A percentile compares a stretch with the other conserved stretches of the same genome.
Conservation (phyloP, 805 yeast genomes). For the Saturnispora besseyi region DNA sequence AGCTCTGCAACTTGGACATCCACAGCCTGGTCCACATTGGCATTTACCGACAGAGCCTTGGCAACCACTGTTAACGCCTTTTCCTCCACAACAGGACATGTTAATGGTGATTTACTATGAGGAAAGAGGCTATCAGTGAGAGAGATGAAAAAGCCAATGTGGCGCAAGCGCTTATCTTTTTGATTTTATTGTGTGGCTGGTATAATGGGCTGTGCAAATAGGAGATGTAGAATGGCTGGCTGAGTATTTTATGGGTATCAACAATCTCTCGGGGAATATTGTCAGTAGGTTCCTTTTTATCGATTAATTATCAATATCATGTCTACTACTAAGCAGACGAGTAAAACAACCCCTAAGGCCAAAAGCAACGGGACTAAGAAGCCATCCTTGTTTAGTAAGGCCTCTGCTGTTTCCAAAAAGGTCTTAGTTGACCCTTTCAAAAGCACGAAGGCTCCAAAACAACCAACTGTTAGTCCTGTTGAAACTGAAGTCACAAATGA, state of each 20-base stretch:
- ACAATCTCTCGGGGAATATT: not conserved
- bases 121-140: not conserved
- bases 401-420: not conserved
- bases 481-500: not conserved
- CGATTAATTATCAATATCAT: not conserved
- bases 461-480: not conserved
- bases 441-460: not conserved
- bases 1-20: not conserved
- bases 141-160: not conserved
- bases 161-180: not conserved
- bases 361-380: not conserved
- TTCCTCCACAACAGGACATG: conserved; percentile 7
- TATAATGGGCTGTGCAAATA: not conserved
- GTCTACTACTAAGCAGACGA: not conserved
- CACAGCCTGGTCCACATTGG: not conserved
- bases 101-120: not conserved
- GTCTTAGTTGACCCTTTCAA: not conserved
- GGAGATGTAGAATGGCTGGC: not conserved
- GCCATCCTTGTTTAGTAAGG: not conserved
- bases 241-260: not conserved
- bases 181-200: not conserved
- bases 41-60: not conserved
- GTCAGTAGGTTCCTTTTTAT: not conserved
- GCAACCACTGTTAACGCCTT: not conserved
- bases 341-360: not conserved